phyloP scores from a whole-genome alignment of 2,329 filamentous ascomycete genomes.

The Zasmidium angulare region DNA sequence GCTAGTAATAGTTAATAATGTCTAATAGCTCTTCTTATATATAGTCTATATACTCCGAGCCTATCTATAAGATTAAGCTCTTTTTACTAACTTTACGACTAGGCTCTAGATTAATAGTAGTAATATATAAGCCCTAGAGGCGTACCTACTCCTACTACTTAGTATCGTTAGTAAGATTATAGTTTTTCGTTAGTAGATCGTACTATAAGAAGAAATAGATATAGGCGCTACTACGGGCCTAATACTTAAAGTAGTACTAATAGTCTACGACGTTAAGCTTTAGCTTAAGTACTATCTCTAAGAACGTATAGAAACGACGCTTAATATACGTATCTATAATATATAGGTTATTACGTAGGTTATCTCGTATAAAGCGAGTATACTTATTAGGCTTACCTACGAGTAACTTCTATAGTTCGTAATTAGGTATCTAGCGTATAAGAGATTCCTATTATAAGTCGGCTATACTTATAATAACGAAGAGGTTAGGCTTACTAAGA shows the following conservation, averaged over 20 bases:
- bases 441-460: background rate
- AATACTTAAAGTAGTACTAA: background rate
- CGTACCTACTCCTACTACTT: too few relatives aligned
- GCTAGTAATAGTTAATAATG: background rate
- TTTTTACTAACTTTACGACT: background rate
- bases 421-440: background rate
- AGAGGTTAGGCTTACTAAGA: background rate
- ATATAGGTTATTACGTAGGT: background rate
- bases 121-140: background rate
- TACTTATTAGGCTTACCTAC: background rate
- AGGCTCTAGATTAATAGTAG: background rate
- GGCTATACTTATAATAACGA: background rate
- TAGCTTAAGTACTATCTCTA: background rate
- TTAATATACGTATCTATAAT: background rate
- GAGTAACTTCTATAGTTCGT: background rate
- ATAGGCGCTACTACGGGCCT: background rate
- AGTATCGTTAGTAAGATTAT: too few relatives aligned
- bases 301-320: background rate
- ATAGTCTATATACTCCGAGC: background rate
- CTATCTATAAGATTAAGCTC: background rate
- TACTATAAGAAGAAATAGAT: background rate
- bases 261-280: slow-evolving; percentile 1
- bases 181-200: background rate
- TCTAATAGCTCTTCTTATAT: background rate
- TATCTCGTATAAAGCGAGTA: background rate